phyloP scores from a whole-genome alignment of 2,329 filamentous ascomycete genomes.

The Aspergillus puulaauensis region DNA sequence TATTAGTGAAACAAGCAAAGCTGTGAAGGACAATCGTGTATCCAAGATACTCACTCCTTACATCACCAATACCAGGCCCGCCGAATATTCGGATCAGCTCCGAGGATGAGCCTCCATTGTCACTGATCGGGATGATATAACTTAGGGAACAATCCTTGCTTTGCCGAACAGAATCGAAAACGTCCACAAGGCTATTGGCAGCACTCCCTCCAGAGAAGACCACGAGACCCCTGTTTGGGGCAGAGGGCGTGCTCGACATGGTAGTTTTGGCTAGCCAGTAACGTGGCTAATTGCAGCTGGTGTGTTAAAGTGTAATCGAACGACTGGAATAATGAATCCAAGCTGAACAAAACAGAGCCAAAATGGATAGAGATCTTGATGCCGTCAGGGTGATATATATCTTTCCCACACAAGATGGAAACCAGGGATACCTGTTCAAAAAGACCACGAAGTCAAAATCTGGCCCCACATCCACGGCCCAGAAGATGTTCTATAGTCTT shows the following conservation, averaged over 20 bases:
- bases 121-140: constrained; percentile 92
- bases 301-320: background rate
- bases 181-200: constrained; percentile 91
- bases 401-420: too few relatives aligned
- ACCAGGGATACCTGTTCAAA: background rate
- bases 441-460: background rate
- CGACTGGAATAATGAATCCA: background rate
- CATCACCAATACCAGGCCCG: constrained; percentile 80
- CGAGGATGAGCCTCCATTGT: constrained; percentile 92
- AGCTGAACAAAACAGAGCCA: too few relatives aligned
- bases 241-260: constrained; percentile 14
- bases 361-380: too few relatives aligned
- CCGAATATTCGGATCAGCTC: constrained; percentile 94
- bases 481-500: too few relatives aligned
- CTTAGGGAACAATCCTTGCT: constrained; percentile 68
- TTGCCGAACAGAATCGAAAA: constrained; percentile 68
- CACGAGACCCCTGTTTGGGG: constrained; percentile 60
- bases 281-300: too few relatives aligned
- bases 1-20: constrained; percentile 7
- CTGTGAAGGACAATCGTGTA: background rate
- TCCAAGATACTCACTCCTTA: constrained; percentile 58
- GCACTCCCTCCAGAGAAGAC: constrained; percentile 91
- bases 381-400: too few relatives aligned
- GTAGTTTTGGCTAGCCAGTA: too few relatives aligned
- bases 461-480: too few relatives aligned